These are phyloP conservation scores for Fonsecaea erecta DNA, from an alignment of 2,329 filamentous ascomycete genomes.

Conservation along the genomic window DNA sequence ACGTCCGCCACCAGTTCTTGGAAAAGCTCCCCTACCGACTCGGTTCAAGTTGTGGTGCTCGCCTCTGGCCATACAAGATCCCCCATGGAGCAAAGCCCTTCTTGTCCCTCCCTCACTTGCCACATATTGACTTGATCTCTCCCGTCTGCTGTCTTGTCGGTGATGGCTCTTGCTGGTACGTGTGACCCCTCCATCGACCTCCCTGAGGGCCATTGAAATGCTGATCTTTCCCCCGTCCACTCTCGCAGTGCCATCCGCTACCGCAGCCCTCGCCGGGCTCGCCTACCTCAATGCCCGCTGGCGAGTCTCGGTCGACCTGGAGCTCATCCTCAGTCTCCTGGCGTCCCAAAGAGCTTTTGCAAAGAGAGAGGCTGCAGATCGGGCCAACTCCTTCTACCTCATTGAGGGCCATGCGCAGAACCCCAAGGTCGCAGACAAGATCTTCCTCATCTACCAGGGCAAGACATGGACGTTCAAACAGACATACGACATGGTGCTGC, in stretches of 20 bases:
- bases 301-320: conserved; percentile 67
- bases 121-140: neutral
- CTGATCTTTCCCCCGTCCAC: neutral
- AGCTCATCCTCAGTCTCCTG: conserved; percentile 61
- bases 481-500: conserved; percentile 70
- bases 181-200: neutral
- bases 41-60: neutral
- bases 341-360: conserved; percentile 51
- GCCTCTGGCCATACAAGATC: neutral
- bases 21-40: neutral
- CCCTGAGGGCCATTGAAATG: neutral
- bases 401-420: conserved; percentile 70
- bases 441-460: conserved; percentile 71
- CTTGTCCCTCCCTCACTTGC: neutral
- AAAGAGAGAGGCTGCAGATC: conserved; percentile 59
- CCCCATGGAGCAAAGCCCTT: neutral
- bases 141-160: neutral
- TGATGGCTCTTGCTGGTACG: conserved; percentile 12
- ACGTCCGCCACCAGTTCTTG: neutral
- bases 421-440: conserved; percentile 54
- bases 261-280: conserved; percentile 53
- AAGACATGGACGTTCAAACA: conserved; percentile 74
- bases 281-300: conserved; percentile 79
- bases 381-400: conserved; percentile 73
- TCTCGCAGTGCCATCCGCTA: conserved; percentile 8